A percentile compares a stretch with the other conserved stretches of the same genome.
phyloP scores from a whole-genome alignment of 805 yeast genomes.

The Barnettozyma botsteinii region DNA sequence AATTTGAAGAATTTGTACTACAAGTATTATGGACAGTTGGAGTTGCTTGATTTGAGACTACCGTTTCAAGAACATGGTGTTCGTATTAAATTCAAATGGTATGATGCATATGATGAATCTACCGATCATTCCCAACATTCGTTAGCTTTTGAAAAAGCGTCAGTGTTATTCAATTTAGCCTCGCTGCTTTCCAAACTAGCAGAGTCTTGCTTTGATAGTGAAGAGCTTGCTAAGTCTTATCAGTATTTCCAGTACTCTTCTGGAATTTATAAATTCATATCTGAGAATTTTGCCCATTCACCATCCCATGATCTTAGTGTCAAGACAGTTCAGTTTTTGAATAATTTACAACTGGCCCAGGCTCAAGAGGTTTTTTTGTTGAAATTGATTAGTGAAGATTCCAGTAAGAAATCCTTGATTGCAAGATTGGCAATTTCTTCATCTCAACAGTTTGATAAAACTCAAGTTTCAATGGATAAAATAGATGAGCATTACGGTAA shows the following conservation, averaged over 20 bases:
- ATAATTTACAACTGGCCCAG: slow-evolving; percentile 70
- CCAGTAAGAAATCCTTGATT: slow-evolving; percentile 55
- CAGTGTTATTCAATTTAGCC: slow-evolving; percentile 73
- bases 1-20: slow-evolving; percentile 51
- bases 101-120: slow-evolving; percentile 56
- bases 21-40: slow-evolving; percentile 76
- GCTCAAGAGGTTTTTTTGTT: slow-evolving; percentile 80
- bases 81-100: slow-evolving; percentile 68
- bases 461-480: slow-evolving; percentile 39
- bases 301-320: slow-evolving; percentile 76
- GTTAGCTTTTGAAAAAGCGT: slow-evolving; percentile 85
- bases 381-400: slow-evolving; percentile 46
- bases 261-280: slow-evolving; percentile 65
- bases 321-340: slow-evolving; percentile 58
- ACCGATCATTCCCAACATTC: slow-evolving; percentile 63
- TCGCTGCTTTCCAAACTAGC: slow-evolving; percentile 53
- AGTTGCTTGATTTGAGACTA: slow-evolving; percentile 68
- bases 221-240: slow-evolving; percentile 50
- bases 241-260: slow-evolving; percentile 67
- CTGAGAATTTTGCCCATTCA: slow-evolving; percentile 82
- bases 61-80: slow-evolving; percentile 58
- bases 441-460: slow-evolving; percentile 46
- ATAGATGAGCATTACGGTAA: slow-evolving; percentile 36
- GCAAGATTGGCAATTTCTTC: slow-evolving; percentile 69
- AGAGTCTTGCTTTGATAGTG: slow-evolving; percentile 26